Evolutionary conservation across 2,329 filamentous ascomycete genomes (phyloP).

Genomic region (Thermochaetoides dissita): DNA sequence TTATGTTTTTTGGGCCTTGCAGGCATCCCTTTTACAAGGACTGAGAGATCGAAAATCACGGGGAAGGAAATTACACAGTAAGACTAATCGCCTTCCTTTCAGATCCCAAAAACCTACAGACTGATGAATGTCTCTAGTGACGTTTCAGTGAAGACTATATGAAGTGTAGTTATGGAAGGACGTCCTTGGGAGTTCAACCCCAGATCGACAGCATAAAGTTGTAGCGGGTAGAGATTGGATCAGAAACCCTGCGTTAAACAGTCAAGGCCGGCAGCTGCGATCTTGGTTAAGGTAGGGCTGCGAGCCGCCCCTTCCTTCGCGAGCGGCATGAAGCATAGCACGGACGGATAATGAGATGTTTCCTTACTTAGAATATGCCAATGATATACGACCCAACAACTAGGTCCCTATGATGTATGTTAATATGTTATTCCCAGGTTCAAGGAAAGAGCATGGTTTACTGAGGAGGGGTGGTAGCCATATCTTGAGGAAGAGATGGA

Average conservation of each 20-base stretch:
- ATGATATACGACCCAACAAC: slow-evolving; percentile 7
- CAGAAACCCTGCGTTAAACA: background rate
- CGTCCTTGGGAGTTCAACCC: background rate
- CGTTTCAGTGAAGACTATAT: too few relatives aligned
- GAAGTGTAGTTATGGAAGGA: too few relatives aligned
- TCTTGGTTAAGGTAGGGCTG: slow-evolving; percentile 17
- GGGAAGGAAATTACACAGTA: too few relatives aligned
- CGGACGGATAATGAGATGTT: slow-evolving; percentile 12
- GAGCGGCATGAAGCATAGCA: slow-evolving; percentile 5
- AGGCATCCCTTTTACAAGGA: too few relatives aligned
- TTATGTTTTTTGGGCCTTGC: background rate
- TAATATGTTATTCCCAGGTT: slow-evolving; percentile 15
- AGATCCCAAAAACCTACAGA: too few relatives aligned
- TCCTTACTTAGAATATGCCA: slow-evolving; percentile 16
- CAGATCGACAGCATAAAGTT: slow-evolving; percentile 9
- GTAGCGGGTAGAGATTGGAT: slow-evolving; percentile 16
- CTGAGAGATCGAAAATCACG: too few relatives aligned
- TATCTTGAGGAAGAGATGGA: too few relatives aligned
- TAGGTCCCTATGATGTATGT: slow-evolving; percentile 4
- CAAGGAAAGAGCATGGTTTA: slow-evolving; percentile 1
- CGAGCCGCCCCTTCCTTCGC: slow-evolving; percentile 8
- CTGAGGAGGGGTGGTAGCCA: too few relatives aligned
- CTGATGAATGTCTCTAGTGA: too few relatives aligned
- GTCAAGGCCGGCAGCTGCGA: slow-evolving; percentile 6
- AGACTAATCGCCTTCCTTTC: too few relatives aligned